phyloP scores from a whole-genome alignment of 768 basidiomycete genomes.

The Agaricus subrufescens region DNA sequence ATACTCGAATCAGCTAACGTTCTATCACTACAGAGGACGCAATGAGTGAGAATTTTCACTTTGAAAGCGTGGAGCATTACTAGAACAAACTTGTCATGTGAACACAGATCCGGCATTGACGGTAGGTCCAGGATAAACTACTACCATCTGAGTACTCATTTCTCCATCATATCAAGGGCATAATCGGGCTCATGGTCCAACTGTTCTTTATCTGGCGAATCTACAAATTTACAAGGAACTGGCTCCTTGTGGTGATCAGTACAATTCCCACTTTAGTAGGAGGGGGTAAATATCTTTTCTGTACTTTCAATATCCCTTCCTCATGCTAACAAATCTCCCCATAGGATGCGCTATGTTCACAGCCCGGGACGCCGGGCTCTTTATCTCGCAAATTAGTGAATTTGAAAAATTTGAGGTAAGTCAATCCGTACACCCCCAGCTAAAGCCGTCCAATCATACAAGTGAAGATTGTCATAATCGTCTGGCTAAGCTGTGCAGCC shows the following conservation, averaged over 20 bases:
- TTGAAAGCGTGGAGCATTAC: no score
- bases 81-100: no score
- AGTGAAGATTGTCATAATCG: slow-evolving; percentile 17
- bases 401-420: no score
- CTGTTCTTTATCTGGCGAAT: slow-evolving; percentile 40
- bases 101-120: no score
- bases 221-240: slow-evolving; percentile 21
- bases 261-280: slow-evolving; percentile 14
- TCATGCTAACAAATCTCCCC: no score
- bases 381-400: no score
- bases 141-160: no score
- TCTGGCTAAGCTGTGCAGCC: slow-evolving; percentile 39
- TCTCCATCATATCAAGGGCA: slow-evolving; percentile 23
- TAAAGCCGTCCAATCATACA: background rate
- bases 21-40: no score
- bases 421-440: no score
- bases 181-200: slow-evolving; percentile 40
- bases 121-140: no score
- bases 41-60: no score
- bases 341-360: slow-evolving; percentile 23
- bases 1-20: no score
- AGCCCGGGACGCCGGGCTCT: slow-evolving; percentile 9
- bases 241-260: slow-evolving; percentile 13
- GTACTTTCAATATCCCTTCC: background rate
- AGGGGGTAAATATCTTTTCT: slow-evolving; percentile 10